phyloP scores from a whole-genome alignment of 305 asterid species.

The Fraxinus sp. region DNA sequence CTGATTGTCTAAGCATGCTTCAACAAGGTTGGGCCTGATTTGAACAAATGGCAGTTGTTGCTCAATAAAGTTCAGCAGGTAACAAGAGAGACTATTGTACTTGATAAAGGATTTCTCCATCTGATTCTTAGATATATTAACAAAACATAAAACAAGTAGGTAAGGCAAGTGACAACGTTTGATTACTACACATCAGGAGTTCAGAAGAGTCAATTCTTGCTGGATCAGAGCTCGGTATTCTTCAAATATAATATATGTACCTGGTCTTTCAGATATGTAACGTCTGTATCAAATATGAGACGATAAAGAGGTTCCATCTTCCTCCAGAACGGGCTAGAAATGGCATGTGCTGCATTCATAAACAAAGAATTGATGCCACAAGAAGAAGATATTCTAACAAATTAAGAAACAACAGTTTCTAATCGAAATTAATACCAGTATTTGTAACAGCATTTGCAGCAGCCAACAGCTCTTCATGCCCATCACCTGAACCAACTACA shows the following conservation, averaged over 20 bases:
- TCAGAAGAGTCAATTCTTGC: slow-evolving; percentile 9
- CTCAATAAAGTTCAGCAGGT: not conserved
- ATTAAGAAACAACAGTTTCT: slow-evolving; percentile 17
- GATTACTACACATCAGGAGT: slow-evolving; percentile 13
- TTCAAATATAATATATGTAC: slow-evolving; percentile 35
- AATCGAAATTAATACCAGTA: slow-evolving; percentile 49
- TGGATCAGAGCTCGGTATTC: slow-evolving; percentile 16
- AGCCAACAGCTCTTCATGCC: slow-evolving; percentile 89
- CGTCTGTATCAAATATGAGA: slow-evolving; percentile 65
- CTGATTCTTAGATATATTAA: not conserved
- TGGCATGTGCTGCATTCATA: slow-evolving; percentile 63
- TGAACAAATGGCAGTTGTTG: not conserved
- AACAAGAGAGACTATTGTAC: not conserved
- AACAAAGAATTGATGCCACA: slow-evolving; percentile 29
- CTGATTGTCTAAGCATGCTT: not conserved
- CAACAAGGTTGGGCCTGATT: not conserved
- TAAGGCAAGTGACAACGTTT: slow-evolving; percentile 4
- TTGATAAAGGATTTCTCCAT: not conserved
- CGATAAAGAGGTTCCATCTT: slow-evolving; percentile 74
- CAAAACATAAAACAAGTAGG: not conserved
- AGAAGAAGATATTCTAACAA: slow-evolving; percentile 21
- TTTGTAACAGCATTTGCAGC: slow-evolving; percentile 80
- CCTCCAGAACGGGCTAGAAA: slow-evolving; percentile 80
- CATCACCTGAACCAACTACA: slow-evolving; percentile 78
- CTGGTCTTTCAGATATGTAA: slow-evolving; percentile 73